phyloP scores from a whole-genome alignment of 331 rosid genomes.

The Ulmus americana region DNA sequence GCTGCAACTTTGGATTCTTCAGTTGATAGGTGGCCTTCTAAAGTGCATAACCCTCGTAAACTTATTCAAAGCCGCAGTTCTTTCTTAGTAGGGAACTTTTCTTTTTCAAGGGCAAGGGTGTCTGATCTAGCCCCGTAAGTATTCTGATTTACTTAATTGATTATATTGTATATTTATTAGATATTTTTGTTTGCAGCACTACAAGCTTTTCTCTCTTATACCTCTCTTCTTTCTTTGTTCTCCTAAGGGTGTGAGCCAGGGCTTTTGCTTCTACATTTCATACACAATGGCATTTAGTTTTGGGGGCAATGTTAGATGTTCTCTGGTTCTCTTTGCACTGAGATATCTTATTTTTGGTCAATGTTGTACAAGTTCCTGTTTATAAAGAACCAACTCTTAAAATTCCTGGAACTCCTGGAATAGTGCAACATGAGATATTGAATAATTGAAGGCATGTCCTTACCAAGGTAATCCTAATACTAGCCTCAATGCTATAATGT shows the following conservation, averaged over 20 bases:
- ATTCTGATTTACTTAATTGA: slow-evolving; percentile 14
- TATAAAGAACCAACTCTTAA: slow-evolving; percentile 65
- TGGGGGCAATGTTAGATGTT: neutral
- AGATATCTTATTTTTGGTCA: slow-evolving; percentile 15
- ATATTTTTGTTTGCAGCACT: too few species aligned
- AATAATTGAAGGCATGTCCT: slow-evolving; percentile 39
- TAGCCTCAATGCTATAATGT: slow-evolving; percentile 10
- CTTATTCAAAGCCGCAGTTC: slow-evolving; percentile 72
- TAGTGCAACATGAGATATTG: slow-evolving; percentile 68
- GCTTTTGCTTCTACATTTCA: too few species aligned
- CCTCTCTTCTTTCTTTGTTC: too few species aligned
- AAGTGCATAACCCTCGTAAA: slow-evolving; percentile 68
- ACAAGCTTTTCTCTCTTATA: too few species aligned
- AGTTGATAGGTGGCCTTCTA: slow-evolving; percentile 24
- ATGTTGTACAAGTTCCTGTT: slow-evolving; percentile 56
- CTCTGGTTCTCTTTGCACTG: slow-evolving; percentile 21
- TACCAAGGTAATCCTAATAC: slow-evolving; percentile 60
- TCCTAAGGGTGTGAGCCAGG: too few species aligned
- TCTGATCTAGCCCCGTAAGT: slow-evolving; percentile 78
- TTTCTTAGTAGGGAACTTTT: slow-evolving; percentile 82
- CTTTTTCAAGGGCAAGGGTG: slow-evolving; percentile 87
- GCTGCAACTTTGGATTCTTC: slow-evolving; percentile 83
- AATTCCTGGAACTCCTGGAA: slow-evolving; percentile 71
- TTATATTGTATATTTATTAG: too few species aligned
- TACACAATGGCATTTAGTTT: neutral